These are phyloP conservation scores for Elsinoe arachidis DNA, from an alignment of 2,329 filamentous ascomycete species.

Conservation along the genomic window DNA sequence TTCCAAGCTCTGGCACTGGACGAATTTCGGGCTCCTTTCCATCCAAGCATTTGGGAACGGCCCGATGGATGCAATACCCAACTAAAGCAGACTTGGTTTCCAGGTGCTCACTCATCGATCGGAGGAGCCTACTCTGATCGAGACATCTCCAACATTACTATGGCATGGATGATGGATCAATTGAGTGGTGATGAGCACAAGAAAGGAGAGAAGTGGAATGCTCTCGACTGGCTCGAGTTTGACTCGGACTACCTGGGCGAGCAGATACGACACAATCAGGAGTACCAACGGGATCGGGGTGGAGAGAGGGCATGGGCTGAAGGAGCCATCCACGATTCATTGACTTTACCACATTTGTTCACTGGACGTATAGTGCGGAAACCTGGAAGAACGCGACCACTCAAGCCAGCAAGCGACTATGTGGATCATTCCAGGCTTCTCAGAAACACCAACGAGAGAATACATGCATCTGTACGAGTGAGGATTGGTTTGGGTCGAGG, in stretches of 20 bases:
- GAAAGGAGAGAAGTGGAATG: background rate
- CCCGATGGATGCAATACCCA: constrained; percentile 23
- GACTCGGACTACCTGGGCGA: constrained; percentile 25
- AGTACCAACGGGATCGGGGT: constrained; percentile 17
- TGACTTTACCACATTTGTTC: background rate
- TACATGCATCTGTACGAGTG: background rate
- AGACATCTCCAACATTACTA: constrained; percentile 30
- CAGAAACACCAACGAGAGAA: background rate
- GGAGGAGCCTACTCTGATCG: constrained; percentile 37
- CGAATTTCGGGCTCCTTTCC: constrained; percentile 43
- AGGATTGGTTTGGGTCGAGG: background rate
- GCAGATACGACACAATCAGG: constrained; percentile 16
- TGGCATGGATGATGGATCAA: constrained; percentile 37
- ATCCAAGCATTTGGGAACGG: constrained; percentile 42
- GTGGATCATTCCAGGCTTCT: background rate
- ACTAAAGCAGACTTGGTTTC: constrained; percentile 48
- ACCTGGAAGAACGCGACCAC: background rate
- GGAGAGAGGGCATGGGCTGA: constrained; percentile 3
- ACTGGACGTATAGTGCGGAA: background rate
- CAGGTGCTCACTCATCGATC: constrained; percentile 45
- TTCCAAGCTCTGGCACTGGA: constrained; percentile 50
- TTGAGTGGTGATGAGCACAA: constrained; percentile 24
- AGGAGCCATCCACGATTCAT: background rate
- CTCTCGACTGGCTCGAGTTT: constrained; percentile 30
- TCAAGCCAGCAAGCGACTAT: background rate